Percentiles rank a stretch among this genome's conserved stretches.
Evolutionary conservation across 495 filamentous ascomycete species (phyloP).

Genomic region (Hypoxylon cercidicola): DNA sequence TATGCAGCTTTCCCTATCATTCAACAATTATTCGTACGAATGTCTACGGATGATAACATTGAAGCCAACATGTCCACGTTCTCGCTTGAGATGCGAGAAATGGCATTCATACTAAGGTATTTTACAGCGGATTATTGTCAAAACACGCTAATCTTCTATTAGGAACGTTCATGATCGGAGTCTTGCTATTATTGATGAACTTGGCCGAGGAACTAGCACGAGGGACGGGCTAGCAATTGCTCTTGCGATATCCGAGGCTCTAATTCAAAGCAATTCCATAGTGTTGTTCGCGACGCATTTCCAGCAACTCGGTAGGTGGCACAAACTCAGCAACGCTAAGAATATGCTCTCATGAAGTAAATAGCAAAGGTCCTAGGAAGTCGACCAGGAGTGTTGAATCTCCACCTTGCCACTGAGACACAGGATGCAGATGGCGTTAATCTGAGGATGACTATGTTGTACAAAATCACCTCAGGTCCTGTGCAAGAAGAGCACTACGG

Average conservation of each 20-base stretch:
- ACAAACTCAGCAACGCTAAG: neutral
- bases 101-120: slow-evolving; percentile 83
- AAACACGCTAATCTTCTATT: neutral
- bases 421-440: slow-evolving; percentile 53
- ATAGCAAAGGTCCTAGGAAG: slow-evolving; percentile 76
- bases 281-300: slow-evolving; percentile 98
- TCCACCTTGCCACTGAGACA: slow-evolving; percentile 82
- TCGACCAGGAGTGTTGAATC: slow-evolving; percentile 77
- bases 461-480: slow-evolving; percentile 77
- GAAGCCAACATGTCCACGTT: slow-evolving; percentile 95
- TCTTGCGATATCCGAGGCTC: slow-evolving; percentile 85
- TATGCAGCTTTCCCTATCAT: slow-evolving; percentile 85
- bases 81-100: slow-evolving; percentile 94
- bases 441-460: slow-evolving; percentile 80
- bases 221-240: slow-evolving; percentile 90
- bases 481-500: slow-evolving; percentile 81
- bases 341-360: slow-evolving; percentile 11
- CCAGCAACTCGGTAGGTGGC: slow-evolving; percentile 69
- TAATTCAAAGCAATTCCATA: slow-evolving; percentile 77
- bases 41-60: slow-evolving; percentile 87
- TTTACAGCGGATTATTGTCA: slow-evolving; percentile 56
- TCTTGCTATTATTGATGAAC: slow-evolving; percentile 89
- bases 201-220: slow-evolving; percentile 91
- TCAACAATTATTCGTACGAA: slow-evolving; percentile 84
- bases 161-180: slow-evolving; percentile 78